These are phyloP conservation scores for Chimonanthus praecox DNA, from an alignment of 164 flowering plant species.

Conservation along the genomic window DNA sequence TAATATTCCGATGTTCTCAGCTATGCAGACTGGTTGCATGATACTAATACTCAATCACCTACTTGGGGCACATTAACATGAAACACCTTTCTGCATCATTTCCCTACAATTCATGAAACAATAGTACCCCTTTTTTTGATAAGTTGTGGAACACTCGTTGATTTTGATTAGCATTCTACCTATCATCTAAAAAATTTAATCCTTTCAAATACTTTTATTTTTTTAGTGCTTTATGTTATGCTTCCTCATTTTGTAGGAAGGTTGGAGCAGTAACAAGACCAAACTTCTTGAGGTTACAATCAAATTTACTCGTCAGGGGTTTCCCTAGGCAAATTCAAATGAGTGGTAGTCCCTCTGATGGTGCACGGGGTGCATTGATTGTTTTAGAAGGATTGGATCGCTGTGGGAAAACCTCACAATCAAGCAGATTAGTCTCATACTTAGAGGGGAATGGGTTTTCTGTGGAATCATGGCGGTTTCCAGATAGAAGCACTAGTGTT, in stretches of 20 bases:
- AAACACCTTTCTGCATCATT: background rate
- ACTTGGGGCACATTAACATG: background rate
- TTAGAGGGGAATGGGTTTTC: slow-evolving; percentile 47
- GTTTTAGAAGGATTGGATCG: slow-evolving; percentile 88
- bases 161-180: background rate
- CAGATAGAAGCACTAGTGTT: slow-evolving; percentile 64
- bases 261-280: slow-evolving; percentile 12
- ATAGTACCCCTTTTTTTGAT: background rate
- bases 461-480: slow-evolving; percentile 67
- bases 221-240: background rate
- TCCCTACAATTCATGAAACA: background rate
- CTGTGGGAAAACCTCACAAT: slow-evolving; percentile 71
- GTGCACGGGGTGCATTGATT: slow-evolving; percentile 63
- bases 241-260: slow-evolving; percentile 13
- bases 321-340: slow-evolving; percentile 29
- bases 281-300: slow-evolving; percentile 12
- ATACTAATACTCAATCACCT: background rate
- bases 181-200: background rate
- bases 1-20: background rate
- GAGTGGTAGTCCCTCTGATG: slow-evolving; percentile 23
- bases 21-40: background rate
- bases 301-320: slow-evolving; percentile 12
- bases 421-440: slow-evolving; percentile 33
- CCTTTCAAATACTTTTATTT: no score
- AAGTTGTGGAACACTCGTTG: background rate